These are phyloP conservation scores for Grosmannia serpens DNA, from an alignment of 2,329 filamentous ascomycete species.

Conservation along the genomic window DNA sequence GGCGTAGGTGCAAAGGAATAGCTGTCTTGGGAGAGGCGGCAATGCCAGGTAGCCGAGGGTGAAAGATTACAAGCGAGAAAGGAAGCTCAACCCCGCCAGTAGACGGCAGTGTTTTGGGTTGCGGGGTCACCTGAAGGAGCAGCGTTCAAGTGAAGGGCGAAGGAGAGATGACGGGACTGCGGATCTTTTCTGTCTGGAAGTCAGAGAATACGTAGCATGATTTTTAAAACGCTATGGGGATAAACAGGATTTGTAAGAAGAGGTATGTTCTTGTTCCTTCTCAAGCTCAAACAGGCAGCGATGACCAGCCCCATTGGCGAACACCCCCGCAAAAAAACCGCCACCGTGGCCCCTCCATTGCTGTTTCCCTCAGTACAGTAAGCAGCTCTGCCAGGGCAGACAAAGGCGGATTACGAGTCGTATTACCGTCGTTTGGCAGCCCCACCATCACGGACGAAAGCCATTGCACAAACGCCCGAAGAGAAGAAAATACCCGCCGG, in stretches of 20 bases:
- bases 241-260: constrained; percentile 1
- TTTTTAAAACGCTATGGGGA: not conserved
- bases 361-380: not conserved
- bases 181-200: not conserved
- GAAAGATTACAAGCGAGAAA: not conserved
- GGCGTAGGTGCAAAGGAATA: not conserved
- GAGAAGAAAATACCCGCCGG: no score
- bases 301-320: not conserved
- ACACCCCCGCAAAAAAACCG: not conserved
- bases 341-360: constrained; percentile 1
- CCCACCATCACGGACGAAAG: not conserved
- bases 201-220: not conserved
- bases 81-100: constrained; percentile 4
- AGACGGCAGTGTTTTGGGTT: not conserved
- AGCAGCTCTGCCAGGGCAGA: not conserved
- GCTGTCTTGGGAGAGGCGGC: not conserved
- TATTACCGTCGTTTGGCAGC: not conserved
- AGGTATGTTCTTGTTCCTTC: not conserved
- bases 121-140: constrained; percentile 2
- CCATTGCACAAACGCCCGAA: not conserved
- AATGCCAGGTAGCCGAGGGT: not conserved
- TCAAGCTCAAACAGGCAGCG: not conserved
- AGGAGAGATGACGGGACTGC: not conserved
- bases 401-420: not conserved
- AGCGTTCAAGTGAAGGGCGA: not conserved